Conservation (phyloP, 2,329 filamentous ascomycete genomes). For the Ascochyta fabae region DNA sequence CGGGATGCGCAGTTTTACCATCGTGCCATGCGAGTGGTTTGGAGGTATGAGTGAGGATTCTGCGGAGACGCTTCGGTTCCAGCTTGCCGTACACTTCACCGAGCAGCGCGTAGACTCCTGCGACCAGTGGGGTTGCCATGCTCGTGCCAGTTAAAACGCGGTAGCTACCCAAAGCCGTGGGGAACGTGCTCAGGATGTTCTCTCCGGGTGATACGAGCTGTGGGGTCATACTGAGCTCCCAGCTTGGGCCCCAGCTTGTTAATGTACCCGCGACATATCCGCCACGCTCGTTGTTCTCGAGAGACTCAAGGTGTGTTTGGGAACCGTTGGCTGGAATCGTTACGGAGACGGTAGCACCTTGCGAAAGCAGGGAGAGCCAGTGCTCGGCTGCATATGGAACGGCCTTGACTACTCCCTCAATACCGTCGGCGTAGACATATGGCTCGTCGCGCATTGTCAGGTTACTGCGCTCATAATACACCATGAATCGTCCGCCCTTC, state of each 20-base stretch:
- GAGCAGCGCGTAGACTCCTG: constrained; percentile 26
- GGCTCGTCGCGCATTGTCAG: constrained; percentile 24
- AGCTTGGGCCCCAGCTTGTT: constrained; percentile 66
- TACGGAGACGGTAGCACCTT: constrained; percentile 19
- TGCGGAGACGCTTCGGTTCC: constrained; percentile 18
- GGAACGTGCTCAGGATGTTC: constrained; percentile 64
- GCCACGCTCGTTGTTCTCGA: constrained; percentile 22
- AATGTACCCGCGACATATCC: constrained; percentile 14
- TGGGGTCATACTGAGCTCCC: constrained; percentile 64
- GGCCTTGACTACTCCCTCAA: constrained; percentile 16
- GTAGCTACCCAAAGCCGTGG: constrained; percentile 55
- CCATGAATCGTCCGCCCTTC: constrained; percentile 62
- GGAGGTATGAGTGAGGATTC: constrained; percentile 22
- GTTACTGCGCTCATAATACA: constrained; percentile 22
- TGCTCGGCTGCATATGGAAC: constrained; percentile 18
- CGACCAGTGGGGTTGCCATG: constrained; percentile 52
- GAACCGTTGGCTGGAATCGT: constrained; percentile 20
- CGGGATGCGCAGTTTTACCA: constrained; percentile 7
- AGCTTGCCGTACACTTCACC: constrained; percentile 26
- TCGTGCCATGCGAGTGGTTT: constrained; percentile 27
- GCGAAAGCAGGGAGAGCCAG: constrained; percentile 21
- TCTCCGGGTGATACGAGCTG: constrained; percentile 64
- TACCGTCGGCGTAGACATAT: constrained; percentile 22
- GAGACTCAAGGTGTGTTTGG: constrained; percentile 16
- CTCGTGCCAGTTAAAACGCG: constrained; percentile 63